phyloP scores from a whole-genome alignment of 1,139 yeast species.

The Meyerozyma guilliermondii region DNA sequence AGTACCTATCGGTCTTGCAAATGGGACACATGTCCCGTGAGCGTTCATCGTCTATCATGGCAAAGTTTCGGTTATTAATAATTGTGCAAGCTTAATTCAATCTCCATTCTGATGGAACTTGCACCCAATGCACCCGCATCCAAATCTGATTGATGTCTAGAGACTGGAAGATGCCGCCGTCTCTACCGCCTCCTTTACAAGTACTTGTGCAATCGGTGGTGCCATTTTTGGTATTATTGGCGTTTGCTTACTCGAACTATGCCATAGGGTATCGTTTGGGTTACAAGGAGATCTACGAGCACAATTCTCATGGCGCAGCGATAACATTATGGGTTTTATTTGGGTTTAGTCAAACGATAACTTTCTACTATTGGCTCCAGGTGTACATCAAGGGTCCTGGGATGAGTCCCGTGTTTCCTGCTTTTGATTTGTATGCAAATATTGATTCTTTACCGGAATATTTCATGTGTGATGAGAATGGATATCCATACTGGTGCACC shows the following conservation, averaged over 20 bases:
- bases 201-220: background rate
- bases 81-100: no score
- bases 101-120: background rate
- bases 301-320: constrained; percentile 23
- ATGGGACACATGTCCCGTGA: constrained; percentile 90
- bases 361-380: constrained; percentile 28
- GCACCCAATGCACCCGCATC: background rate
- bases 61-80: no score
- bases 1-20: constrained; percentile 90
- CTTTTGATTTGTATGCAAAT: constrained; percentile 6
- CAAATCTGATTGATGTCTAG: background rate
- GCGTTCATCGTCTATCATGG: constrained; percentile 25
- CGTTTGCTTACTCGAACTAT: constrained; percentile 29
- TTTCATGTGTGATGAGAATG: constrained; percentile 9
- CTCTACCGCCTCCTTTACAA: background rate
- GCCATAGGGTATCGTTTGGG: constrained; percentile 33
- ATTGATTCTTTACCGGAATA: constrained; percentile 2
- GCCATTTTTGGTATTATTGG: constrained; percentile 11
- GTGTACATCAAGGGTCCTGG: constrained; percentile 34
- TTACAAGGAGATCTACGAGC: constrained; percentile 27
- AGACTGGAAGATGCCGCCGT: background rate
- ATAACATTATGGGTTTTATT: constrained; percentile 23
- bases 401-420: constrained; percentile 3
- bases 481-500: constrained; percentile 13
- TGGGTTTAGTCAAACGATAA: constrained; percentile 19